Conservation (phyloP, 192 early-diverging fungal genomes). For the Entophlyctis luteolus region DNA sequence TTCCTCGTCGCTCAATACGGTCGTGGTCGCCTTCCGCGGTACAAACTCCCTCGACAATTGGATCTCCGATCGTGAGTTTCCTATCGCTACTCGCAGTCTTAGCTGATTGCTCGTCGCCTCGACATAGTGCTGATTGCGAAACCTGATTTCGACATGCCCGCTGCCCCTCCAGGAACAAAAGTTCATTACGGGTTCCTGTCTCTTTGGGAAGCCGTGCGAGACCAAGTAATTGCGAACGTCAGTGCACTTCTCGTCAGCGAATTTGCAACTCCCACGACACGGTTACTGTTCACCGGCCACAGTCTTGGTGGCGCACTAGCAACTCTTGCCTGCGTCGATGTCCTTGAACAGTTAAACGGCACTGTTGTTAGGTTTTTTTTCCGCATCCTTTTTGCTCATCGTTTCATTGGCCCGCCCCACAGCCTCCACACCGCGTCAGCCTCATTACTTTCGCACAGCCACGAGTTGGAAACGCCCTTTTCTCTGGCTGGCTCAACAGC, state of each 20-base stretch:
- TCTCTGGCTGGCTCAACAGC: conserved; percentile 16
- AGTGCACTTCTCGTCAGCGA: background rate
- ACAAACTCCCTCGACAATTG: conserved; percentile 24
- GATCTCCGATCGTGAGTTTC: conserved; percentile 21
- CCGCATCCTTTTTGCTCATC: background rate
- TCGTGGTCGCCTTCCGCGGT: conserved; percentile 22
- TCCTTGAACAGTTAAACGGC: conserved; percentile 17
- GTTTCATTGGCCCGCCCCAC: background rate
- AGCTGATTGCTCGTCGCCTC: background rate
- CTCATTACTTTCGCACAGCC: conserved; percentile 35
- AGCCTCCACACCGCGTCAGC: conserved; percentile 2
- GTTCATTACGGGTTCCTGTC: conserved; percentile 36
- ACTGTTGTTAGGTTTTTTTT: background rate
- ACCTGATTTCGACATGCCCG: conserved; percentile 30
- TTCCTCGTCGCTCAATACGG: background rate
- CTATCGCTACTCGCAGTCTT: background rate
- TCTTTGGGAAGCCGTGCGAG: conserved; percentile 27
- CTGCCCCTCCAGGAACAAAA: conserved; percentile 35
- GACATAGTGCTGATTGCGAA: conserved; percentile 21
- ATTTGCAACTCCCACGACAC: background rate
- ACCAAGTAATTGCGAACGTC: conserved; percentile 14
- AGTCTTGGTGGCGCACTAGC: conserved; percentile 34
- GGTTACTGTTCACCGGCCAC: conserved; percentile 35
- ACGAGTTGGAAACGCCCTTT: conserved; percentile 35
- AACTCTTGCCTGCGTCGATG: conserved; percentile 29